A percentile compares a stretch with the other conserved stretches of the same genome.
phyloP scores from a whole-genome alignment of 202 grass and related monocot genomes.

The Schoenoplectus tabernaemontani region DNA sequence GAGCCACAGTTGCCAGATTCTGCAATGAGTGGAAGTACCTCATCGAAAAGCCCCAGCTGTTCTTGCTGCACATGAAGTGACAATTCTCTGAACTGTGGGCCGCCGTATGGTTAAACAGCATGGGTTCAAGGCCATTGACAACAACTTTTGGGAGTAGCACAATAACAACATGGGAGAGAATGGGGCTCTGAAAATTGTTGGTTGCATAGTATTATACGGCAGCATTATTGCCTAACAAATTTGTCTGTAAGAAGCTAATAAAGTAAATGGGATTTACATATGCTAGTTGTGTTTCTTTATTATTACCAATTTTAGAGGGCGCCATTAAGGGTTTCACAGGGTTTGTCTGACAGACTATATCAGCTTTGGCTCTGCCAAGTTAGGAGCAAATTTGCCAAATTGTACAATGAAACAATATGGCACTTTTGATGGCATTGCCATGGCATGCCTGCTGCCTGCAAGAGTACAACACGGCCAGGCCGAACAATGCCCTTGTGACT shows the following conservation, averaged over 20 bases:
- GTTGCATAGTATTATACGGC: neutral
- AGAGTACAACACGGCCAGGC: neutral
- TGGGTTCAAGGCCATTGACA: neutral
- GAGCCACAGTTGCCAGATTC: slow-evolving; percentile 79
- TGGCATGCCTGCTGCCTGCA: no score
- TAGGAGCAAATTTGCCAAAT: no score
- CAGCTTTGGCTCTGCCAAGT: no score
- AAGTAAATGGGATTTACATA: neutral
- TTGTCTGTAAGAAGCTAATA: neutral
- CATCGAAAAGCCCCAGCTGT: slow-evolving; percentile 73
- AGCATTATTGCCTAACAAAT: slow-evolving; percentile 7
- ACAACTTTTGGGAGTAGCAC: neutral
- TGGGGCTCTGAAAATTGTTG: neutral
- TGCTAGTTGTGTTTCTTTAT: neutral
- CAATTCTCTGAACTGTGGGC: neutral
- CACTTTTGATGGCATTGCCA: neutral
- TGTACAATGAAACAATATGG: neutral
- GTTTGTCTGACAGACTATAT: no score
- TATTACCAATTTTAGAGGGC: neutral
- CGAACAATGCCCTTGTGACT: neutral
- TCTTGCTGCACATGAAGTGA: slow-evolving; percentile 74
- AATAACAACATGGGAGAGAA: neutral
- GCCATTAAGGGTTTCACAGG: no score
- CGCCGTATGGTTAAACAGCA: neutral
- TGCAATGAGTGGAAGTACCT: slow-evolving; percentile 86